Conservation (phyloP, 2,329 filamentous ascomycete genomes). For the Paecilomyces sp. region DNA sequence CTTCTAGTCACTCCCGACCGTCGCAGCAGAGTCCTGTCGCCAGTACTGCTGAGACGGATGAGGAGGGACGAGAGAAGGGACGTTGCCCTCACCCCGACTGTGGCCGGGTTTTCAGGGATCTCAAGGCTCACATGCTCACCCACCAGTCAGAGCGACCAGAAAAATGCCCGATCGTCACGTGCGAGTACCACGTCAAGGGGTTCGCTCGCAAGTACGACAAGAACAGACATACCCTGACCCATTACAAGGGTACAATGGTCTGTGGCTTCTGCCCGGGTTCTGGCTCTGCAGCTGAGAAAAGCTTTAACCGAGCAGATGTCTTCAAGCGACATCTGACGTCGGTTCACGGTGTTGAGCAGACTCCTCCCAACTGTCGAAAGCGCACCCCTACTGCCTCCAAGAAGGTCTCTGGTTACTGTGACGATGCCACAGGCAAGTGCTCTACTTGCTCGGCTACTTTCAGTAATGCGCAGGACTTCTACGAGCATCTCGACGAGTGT, state of each 20-base stretch:
- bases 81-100: constrained; percentile 79
- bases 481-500: constrained; percentile 81
- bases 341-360: constrained; percentile 88
- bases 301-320: constrained; percentile 89
- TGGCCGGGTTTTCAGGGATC: constrained; percentile 78
- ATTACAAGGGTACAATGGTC: constrained; percentile 97
- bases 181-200: constrained; percentile 86
- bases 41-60: constrained; percentile 54
- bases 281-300: constrained; percentile 84
- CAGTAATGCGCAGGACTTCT: constrained; percentile 86
- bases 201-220: constrained; percentile 96
- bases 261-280: constrained; percentile 90
- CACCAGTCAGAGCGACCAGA: constrained; percentile 86
- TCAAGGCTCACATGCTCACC: constrained; percentile 91
- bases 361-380: constrained; percentile 83
- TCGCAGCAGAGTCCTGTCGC: constrained; percentile 53
- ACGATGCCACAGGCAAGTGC: constrained; percentile 77
- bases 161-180: constrained; percentile 87
- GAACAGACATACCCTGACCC: constrained; percentile 86
- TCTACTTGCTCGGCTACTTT: constrained; percentile 86
- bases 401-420: constrained; percentile 63
- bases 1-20: constrained; percentile 61
- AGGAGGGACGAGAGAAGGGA: constrained; percentile 57
- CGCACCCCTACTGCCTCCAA: constrained; percentile 49
- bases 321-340: constrained; percentile 92